Percentiles rank a stretch among this genome's conserved stretches.
Evolutionary conservation across 768 basidiomycete species (phyloP).

Genomic region (Tulasnella sp.): DNA sequence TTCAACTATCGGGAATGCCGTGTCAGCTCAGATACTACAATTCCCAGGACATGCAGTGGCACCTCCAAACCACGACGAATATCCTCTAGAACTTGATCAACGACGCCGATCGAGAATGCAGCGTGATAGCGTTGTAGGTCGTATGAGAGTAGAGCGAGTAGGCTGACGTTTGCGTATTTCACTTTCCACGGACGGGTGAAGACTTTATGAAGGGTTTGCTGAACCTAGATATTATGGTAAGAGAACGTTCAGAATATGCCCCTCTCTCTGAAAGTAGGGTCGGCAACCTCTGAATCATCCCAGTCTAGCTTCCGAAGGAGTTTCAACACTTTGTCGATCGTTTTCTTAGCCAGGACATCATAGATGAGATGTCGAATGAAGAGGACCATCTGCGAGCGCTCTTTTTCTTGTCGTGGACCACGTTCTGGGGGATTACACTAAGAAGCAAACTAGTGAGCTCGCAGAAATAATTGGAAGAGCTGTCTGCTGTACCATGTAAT

Average conservation of each 20-base stretch:
- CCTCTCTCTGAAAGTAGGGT: not conserved
- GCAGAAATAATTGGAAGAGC: not conserved
- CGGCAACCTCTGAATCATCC: conserved; percentile 64
- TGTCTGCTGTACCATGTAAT: conserved; percentile 73
- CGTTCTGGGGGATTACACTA: conserved; percentile 98
- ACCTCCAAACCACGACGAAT: conserved; percentile 83
- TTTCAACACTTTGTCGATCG: conserved; percentile 94
- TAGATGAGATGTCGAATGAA: conserved; percentile 96
- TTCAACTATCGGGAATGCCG: conserved; percentile 58
- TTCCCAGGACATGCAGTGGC: conserved; percentile 20
- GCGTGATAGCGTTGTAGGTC: conserved; percentile 94
- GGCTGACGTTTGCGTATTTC: conserved; percentile 84
- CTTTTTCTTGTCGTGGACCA: conserved; percentile 79
- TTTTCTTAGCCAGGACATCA: conserved; percentile 89
- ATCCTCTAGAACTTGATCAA: conserved; percentile 95
- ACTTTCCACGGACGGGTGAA: conserved; percentile 99
- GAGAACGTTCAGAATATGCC: not conserved
- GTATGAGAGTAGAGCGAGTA: conserved; percentile 92
- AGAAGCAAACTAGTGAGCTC: conserved; percentile 19
- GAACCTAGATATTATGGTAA: conserved; percentile 48
- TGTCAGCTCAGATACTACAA: not conserved
- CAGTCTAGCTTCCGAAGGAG: conserved; percentile 93
- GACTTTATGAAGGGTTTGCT: conserved; percentile 73
- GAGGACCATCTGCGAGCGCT: conserved; percentile 83
- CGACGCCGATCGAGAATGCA: conserved; percentile 81